phyloP scores from a whole-genome alignment of 441 rosid species.

The Populus hybrid region DNA sequence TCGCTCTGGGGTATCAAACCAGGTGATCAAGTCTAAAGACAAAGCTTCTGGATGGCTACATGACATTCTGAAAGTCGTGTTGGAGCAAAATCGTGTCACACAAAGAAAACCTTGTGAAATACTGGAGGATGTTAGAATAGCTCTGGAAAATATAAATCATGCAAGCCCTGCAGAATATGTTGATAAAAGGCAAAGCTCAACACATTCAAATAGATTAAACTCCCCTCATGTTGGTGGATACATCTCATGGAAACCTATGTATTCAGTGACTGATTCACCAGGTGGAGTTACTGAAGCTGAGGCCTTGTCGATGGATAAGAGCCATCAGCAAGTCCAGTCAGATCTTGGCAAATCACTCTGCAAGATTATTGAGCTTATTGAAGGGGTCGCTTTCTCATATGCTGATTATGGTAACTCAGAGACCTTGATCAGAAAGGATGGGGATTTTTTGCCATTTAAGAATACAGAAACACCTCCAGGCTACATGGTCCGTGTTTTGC shows the following conservation, averaged over 20 bases:
- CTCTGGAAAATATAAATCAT: background rate
- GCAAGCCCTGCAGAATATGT: conserved; percentile 15
- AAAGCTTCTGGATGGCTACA: too few relatives aligned
- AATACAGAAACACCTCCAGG: conserved; percentile 33
- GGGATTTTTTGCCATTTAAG: conserved; percentile 29
- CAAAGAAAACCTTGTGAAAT: conserved; percentile 16
- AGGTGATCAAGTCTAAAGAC: too few relatives aligned
- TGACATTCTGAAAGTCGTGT: conserved; percentile 7
- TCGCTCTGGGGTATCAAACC: too few relatives aligned
- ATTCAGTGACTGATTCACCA: conserved; percentile 22
- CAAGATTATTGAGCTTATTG: conserved; percentile 59
- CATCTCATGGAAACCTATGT: conserved; percentile 35
- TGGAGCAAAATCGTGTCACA: conserved; percentile 44
- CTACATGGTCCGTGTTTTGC: conserved; percentile 67
- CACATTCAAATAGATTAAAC: conserved; percentile 11
- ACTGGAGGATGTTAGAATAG: too few relatives aligned
- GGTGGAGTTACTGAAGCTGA: conserved; percentile 21
- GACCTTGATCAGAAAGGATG: conserved; percentile 32
- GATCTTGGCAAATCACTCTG: conserved; percentile 50
- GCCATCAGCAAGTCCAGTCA: conserved; percentile 25
- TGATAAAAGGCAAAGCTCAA: conserved; percentile 18
- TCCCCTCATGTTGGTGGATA: conserved; percentile 25
- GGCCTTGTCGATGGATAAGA: conserved; percentile 21
- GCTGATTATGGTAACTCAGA: conserved; percentile 20
- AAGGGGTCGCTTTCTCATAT: conserved; percentile 42